Base-by-base conservation (phyloP, 208 protist species). In the Entamoeba nuttalli region DNA sequence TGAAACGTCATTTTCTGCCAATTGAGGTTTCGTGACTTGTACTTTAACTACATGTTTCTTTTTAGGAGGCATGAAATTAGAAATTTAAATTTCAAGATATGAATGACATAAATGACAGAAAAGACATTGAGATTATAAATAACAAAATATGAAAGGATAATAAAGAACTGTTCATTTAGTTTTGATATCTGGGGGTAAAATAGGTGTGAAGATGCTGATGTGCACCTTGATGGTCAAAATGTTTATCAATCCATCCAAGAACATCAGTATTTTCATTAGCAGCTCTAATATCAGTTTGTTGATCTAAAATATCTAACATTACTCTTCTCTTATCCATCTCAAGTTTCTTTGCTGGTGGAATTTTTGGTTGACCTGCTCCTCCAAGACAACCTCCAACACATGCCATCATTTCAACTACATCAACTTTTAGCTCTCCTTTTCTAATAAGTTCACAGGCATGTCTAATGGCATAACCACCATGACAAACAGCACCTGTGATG, bases 341-440 rank as follows among this genome's bases (percentile, higher is more conserved):
- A 30, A 21, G 17, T 84, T 84, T 84, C 62, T 84, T 84, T 15
- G 62, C 62, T 84, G 62, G 62, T n/a, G 62, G 44, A 35, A 15
- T 50, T 94, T 97, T 96, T 51, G 96, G 96, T 62, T 96, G 94
- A 52, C 97, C 96, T 5, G 96, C 96, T 15, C 96, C 96, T 17
- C 96, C 95, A 7, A 97, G 57, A 95, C 97, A 97, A 51, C 97
- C 97, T 3, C 96, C 96, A 69, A 94, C 52, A 73, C 97, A 97
- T 9, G 94, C 95, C 97, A 97, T 97, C 30, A 97, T 73, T 84
- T 97, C 96, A 51, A 97, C 94, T 19, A 84, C 73, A 19, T 94
- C 94, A 52, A n/a, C 25, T 30, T 69, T 53, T 5, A 93, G 35
- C 21, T 93, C 73, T 44, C 94, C 95, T 21, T 84, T 62, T 57